Conservation (phyloP, 345 rosid species). For the Limnanthes douglasii region DNA sequence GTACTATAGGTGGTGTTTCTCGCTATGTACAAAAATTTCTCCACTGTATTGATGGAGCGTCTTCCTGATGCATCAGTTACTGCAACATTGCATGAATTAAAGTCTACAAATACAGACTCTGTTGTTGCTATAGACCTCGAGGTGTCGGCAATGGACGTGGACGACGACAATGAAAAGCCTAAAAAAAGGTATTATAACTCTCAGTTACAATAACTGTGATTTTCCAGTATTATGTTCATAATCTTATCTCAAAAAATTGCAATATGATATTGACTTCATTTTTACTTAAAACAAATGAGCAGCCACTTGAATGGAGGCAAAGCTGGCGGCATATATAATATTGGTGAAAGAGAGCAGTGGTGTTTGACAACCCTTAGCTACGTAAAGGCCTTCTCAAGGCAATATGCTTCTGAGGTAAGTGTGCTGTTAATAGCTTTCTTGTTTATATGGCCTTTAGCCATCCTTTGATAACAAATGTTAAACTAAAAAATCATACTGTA, state of each 20-base stretch:
- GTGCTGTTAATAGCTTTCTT: not conserved
- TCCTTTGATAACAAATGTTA: no score
- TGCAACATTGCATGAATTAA: conserved; percentile 40
- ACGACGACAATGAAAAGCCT: conserved; percentile 42
- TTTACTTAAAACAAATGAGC: conserved; percentile 6
- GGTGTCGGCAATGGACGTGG: conserved; percentile 67
- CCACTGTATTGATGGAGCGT: conserved; percentile 53
- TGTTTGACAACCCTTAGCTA: conserved; percentile 84
- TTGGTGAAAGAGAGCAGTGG: conserved; percentile 90
- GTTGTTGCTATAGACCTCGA: conserved; percentile 43
- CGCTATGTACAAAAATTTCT: conserved; percentile 49
- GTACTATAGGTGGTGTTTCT: conserved; percentile 50
- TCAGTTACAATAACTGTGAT: not conserved
- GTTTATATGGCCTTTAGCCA: no score
- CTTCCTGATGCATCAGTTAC: conserved; percentile 63
- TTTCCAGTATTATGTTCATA: not conserved
- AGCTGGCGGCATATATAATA: conserved; percentile 15
- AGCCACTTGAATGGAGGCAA: conserved; percentile 39
- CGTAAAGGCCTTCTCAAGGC: conserved; percentile 78
- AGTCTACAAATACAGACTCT: conserved; percentile 32
- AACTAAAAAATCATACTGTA: not conserved
- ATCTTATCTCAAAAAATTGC: not conserved
- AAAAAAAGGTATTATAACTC: conserved; percentile 18
- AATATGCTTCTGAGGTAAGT: conserved; percentile 81
- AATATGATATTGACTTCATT: not conserved